Base-by-base conservation (phyloP, 345 rosid species). In the Eucalyptus regnans region DNA sequence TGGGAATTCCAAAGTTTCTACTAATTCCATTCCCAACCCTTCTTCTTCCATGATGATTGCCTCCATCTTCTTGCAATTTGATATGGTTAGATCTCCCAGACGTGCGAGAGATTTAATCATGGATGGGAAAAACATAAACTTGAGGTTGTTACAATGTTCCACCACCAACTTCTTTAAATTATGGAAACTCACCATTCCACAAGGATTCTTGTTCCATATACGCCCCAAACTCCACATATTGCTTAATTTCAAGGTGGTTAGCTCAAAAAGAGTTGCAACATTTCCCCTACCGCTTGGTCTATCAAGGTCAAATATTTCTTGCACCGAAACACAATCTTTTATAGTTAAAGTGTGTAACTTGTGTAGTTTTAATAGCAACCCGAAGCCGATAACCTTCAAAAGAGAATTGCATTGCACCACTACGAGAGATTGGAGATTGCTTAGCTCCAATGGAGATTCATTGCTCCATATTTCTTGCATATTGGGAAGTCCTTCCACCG, bases 71-170 rank as follows among this genome's bases (percentile, higher is more conserved):
- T 15, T 0, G 20, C 52, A 50, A 6, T 15, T 15, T 0, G 7
- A 50, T 15, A 50, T 0, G 7, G 20, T 16, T 16, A 50, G 1
- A 15, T 50, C 52, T 50, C 3, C 2, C 20, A 50, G 0, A 50
- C 15, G 8, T 50, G 20, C 1, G 0, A 50, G 52, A 50, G 20
- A 50, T 16, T 50, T 50, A 15, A 50, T 50, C 52, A 50, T 16
- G 52, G 52, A 50, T 6, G 52, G 3, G 52, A 50, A 50, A 50
- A 50, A 50, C 0, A 50, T 50, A 50, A 50, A 50, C 52, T 0
- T 1, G 0, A 50, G 52, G 52, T 1, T 6, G 3, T 2, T 3
- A 15, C 52, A 50, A 1, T 50, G 0, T 2, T 50, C 0, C 3
- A 50, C 20, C 52, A 6, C 52, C 20, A 50, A 6, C 8, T 50